Conservation (phyloP, 2,329 filamentous ascomycete genomes). For the Alternaria infectoria region DNA sequence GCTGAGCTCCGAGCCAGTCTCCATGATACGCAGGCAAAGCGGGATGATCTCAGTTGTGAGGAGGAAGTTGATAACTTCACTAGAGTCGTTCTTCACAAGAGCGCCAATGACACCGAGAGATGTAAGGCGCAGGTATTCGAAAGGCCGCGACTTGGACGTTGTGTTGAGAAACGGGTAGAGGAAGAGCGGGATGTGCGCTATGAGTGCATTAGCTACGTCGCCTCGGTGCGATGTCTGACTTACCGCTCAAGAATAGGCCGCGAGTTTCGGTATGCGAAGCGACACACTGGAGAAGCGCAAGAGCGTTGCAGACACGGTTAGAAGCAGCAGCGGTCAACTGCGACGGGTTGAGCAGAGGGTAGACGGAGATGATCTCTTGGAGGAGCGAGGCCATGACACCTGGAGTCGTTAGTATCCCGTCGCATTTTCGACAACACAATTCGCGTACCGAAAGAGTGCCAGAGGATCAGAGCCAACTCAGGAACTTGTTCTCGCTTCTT, state of each 20-base stretch:
- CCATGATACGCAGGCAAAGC: slow-evolving; percentile 97
- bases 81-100: slow-evolving; percentile 97
- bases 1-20: slow-evolving; percentile 96
- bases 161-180: slow-evolving; percentile 99
- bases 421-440: too few relatives aligned
- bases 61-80: slow-evolving; percentile 98
- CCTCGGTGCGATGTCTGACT: background rate
- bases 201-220: slow-evolving; percentile 17
- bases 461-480: slow-evolving; percentile 92
- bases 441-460: slow-evolving; percentile 90
- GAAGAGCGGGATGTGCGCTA: slow-evolving; percentile 96
- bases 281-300: slow-evolving; percentile 94
- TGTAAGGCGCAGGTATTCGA: slow-evolving; percentile 95
- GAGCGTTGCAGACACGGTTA: slow-evolving; percentile 95
- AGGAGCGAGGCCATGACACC: slow-evolving; percentile 97
- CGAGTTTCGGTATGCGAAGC: slow-evolving; percentile 97
- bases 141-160: slow-evolving; percentile 95
- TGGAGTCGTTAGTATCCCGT: slow-evolving; percentile 49
- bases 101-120: slow-evolving; percentile 96
- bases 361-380: slow-evolving; percentile 98
- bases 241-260: slow-evolving; percentile 90
- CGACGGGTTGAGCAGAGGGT: slow-evolving; percentile 93
- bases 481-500: slow-evolving; percentile 99
- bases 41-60: slow-evolving; percentile 98
- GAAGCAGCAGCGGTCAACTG: slow-evolving; percentile 97